Percentiles rank a stretch among this genome's conserved stretches.
Evolutionary conservation across 805 yeast species (phyloP).

Genomic region (Clavispora carvajalis): DNA sequence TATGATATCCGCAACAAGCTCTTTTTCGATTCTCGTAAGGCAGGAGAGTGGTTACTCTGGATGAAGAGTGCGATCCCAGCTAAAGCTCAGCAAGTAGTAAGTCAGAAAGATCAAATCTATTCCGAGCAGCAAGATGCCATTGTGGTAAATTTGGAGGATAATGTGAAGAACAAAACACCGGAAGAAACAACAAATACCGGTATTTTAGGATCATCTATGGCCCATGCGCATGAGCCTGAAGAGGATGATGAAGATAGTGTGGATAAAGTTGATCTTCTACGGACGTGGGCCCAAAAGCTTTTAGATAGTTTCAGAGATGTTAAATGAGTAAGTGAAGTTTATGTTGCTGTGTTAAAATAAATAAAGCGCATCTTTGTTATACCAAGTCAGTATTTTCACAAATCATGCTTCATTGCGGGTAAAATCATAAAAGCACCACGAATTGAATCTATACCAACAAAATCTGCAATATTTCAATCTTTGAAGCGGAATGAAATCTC

Average conservation of each 20-base stretch:
- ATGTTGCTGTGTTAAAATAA: too few species aligned
- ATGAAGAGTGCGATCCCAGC: slow-evolving; percentile 26
- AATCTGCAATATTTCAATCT: too few species aligned
- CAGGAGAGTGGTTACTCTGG: slow-evolving; percentile 16
- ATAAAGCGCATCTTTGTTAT: too few species aligned
- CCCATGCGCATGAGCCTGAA: slow-evolving; percentile 1
- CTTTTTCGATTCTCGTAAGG: background rate
- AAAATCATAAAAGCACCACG: too few species aligned
- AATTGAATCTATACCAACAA: too few species aligned
- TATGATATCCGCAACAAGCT: background rate
- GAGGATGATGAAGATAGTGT: slow-evolving; percentile 19
- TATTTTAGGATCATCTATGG: slow-evolving; percentile 6
- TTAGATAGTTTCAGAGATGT: background rate
- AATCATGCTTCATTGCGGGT: too few species aligned
- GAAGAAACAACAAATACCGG: slow-evolving; percentile 8
- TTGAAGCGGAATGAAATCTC: too few species aligned
- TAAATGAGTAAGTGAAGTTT: background rate
- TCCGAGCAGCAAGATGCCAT: slow-evolving; percentile 8
- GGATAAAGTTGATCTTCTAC: slow-evolving; percentile 7
- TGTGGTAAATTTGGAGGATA: background rate
- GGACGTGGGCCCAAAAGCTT: slow-evolving; percentile 9
- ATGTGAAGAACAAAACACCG: background rate
- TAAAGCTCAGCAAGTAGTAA: slow-evolving; percentile 20
- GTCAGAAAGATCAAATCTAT: slow-evolving; percentile 14
- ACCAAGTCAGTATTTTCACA: too few species aligned